A percentile compares a stretch with the other conserved stretches of the same genome.
Evolutionary conservation across 768 basidiomycete species (phyloP).

Genomic region (Leucosporidium yakuticum): DNA sequence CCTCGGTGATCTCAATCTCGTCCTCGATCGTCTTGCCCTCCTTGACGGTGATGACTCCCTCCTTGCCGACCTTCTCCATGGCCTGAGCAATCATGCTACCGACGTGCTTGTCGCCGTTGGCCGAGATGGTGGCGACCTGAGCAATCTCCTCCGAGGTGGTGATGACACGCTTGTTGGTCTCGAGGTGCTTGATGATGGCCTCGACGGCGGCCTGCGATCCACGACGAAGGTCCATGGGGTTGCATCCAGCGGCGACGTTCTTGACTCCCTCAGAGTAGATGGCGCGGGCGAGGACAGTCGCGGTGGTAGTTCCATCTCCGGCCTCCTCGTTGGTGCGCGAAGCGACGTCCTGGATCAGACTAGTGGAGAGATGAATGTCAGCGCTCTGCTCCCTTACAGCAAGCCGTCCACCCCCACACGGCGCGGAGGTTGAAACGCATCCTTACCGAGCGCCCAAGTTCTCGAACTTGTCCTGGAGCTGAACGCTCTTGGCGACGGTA

Average conservation of each 20-base stretch:
- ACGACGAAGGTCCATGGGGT: constrained; percentile 99
- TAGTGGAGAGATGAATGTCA: neutral
- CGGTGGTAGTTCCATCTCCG: constrained; percentile 96
- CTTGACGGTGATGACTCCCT: constrained; percentile 99
- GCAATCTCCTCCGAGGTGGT: constrained; percentile 97
- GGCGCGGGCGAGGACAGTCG: constrained; percentile 90
- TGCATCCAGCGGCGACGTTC: constrained; percentile 98
- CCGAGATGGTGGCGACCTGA: constrained; percentile 78
- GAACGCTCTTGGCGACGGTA: constrained; percentile 90
- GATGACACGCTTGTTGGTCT: constrained; percentile 81
- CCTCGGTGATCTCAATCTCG: constrained; percentile 98
- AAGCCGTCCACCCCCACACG: neutral
- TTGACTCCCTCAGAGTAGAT: constrained; percentile 99
- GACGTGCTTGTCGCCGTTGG: constrained; percentile 78
- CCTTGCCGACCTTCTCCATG: constrained; percentile 99
- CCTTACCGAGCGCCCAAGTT: constrained; percentile 92
- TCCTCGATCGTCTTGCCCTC: constrained; percentile 97
- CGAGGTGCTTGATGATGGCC: constrained; percentile 83
- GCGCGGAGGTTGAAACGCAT: neutral
- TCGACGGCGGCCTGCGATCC: constrained; percentile 95
- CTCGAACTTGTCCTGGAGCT: constrained; percentile 95
- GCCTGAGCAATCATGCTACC: constrained; percentile 94
- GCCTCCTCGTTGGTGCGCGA: constrained; percentile 68
- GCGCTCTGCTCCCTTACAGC: neutral
- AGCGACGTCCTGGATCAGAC: constrained; percentile 36